Conservation (phyloP, 768 basidiomycete genomes). For the Cystofilobasidium macerans region DNA sequence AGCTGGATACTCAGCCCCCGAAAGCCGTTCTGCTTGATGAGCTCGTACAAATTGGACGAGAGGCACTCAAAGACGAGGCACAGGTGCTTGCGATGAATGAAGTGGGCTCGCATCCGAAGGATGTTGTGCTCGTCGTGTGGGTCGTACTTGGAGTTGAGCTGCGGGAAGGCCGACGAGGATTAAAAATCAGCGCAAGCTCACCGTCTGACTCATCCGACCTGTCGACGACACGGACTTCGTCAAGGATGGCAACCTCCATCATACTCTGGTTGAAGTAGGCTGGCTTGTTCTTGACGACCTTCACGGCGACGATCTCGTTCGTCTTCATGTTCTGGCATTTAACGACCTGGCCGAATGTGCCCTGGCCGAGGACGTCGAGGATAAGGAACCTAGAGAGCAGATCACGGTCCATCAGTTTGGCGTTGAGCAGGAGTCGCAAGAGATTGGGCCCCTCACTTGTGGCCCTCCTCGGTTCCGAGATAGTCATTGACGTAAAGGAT, state of each 20-base stretch:
- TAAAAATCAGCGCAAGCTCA: not conserved
- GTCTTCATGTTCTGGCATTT: slow-evolving; percentile 99
- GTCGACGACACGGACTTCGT: slow-evolving; percentile 54
- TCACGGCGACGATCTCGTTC: slow-evolving; percentile 96
- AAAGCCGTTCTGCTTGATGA: slow-evolving; percentile 99
- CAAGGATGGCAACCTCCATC: slow-evolving; percentile 99
- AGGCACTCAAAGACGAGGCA: slow-evolving; percentile 97
- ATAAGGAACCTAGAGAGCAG: slow-evolving; percentile 65
- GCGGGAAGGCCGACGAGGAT: not conserved
- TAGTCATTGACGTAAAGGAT: slow-evolving; percentile 99
- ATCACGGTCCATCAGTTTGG: too few species aligned
- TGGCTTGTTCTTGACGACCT: slow-evolving; percentile 99
- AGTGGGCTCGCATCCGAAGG: slow-evolving; percentile 82
- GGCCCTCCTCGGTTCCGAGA: slow-evolving; percentile 83
- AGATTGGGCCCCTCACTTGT: slow-evolving; percentile 51
- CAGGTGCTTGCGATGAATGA: slow-evolving; percentile 90
- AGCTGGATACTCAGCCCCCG: slow-evolving; percentile 91
- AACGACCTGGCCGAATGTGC: slow-evolving; percentile 97
- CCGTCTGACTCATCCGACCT: not conserved
- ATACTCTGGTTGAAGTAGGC: slow-evolving; percentile 99
- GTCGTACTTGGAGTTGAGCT: slow-evolving; percentile 92
- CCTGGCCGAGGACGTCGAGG: slow-evolving; percentile 94
- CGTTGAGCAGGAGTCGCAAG: too few species aligned
- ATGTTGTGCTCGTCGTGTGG: slow-evolving; percentile 94
- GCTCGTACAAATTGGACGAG: slow-evolving; percentile 93